Base-by-base conservation (phyloP, 371 early-diverging fungal species). In the Mortierella sp. region DNA sequence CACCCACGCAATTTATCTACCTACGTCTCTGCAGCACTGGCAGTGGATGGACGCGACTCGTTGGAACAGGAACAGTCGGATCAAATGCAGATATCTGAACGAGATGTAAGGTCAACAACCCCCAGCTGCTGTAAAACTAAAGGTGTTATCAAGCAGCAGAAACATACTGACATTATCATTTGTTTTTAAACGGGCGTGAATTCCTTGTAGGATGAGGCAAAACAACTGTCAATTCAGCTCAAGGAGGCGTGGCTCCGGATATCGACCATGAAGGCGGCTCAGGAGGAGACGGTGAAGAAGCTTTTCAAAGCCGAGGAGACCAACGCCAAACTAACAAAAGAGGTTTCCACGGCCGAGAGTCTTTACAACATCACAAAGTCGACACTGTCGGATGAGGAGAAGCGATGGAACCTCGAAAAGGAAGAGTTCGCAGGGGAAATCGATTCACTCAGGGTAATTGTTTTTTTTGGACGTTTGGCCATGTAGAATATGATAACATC, bases 161-260 rank as follows among this genome's bases (percentile, higher is more conserved):
- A 32, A 6, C 8, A 63, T 35, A 18, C 63, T 63, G 18, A 63
- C 35, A 32, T 7, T 63, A 0, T 8, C 8, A 24, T 1, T 24
- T 21, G 21, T 21, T 35, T 38, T 55, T 27, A 0, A 11, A 56
- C 51, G 43, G 35, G 14, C 4, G 11, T 77, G 32, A 14, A 46
- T 14, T 29, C 18, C 16, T 18, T 29, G 41, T 75, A 86, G 86
- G 86, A 86, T 43, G 82, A 86, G 54, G 80, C 82, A 4, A 79
- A 56, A 11, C 75, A 76, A 2, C 56, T 86, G 4, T 86, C 86
- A 7, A 49, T 51, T 51, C 79, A 82, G 14, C 86, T 86, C 29
- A 77, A 71, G 51, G 82, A 76, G 21, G 77, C 82, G 18, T 86
- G 86, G 86, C 60, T 81, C 72, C 71, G 72, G 65, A 77, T 82